Evolutionary conservation across 2,329 filamentous ascomycete species (phyloP), one percentile per base, ranked within the genome.

Genomic region (Aspergillus sp.): DNA sequence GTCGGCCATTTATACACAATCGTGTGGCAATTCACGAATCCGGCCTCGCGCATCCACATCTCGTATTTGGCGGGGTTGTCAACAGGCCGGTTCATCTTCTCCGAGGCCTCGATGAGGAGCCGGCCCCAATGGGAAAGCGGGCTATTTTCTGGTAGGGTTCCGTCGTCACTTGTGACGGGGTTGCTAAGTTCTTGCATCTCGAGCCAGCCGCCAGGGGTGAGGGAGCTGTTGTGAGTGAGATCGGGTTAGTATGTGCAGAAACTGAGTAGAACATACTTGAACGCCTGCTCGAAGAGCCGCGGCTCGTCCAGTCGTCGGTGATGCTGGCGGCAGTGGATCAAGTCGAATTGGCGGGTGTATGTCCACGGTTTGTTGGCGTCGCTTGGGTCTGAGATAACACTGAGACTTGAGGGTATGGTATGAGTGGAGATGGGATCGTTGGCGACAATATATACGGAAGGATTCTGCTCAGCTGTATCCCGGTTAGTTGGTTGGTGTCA

Each of bases 131-230:
- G 19, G n/a, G 46, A 20, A 20, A 48, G 34, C 9, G 46, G 17
- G 21, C 20, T 48, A 16, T 42, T 13, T 10, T 38, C 34, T 16
- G 34, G 3, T 32, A 48, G 46, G 3, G 46, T 48, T 14, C 46
- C 34, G 23, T 48, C 46, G 34, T 48, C 46, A 11, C 32, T 23
- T 2, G 32, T 19, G 31, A 48, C 32, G 17, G 46, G 46, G 34
- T 48, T 48, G 46, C 46, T 40, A 17, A 48, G 34, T 25, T 48
- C 46, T 19, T 48, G 46, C 46, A 48, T 48, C n/a, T 48, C 46
- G 3, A 48, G 7, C 46, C 46, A 48, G 21, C 46, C 46, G 17
- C 46, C 46, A 7, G 46, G 46, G 14, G 16, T 23, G 1, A 48
- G 46, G 34, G 29, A 45, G 5, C 43, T 45, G 16, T 23, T 16